These are phyloP conservation scores for Tulasnella sp. DNA, from an alignment of 768 basidiomycete genomes.

Conservation along the genomic window DNA sequence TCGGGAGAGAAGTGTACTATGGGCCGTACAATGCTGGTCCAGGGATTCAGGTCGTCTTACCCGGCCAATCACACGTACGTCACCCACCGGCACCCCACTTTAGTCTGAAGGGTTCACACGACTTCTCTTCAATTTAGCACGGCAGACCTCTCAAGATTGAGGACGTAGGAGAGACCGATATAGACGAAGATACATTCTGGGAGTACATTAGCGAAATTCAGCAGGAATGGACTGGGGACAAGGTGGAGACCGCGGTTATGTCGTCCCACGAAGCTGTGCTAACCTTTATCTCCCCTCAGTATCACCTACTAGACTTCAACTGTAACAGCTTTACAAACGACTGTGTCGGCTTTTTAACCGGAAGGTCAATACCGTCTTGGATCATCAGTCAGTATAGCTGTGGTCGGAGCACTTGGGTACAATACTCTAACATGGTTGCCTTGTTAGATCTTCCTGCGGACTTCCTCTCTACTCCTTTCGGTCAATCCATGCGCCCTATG, in stretches of 20 bases:
- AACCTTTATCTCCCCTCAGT: constrained; percentile 50
- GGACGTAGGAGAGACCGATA: constrained; percentile 74
- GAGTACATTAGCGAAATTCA: constrained; percentile 80
- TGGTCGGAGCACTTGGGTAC: neutral
- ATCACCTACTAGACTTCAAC: constrained; percentile 90
- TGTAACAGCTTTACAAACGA: constrained; percentile 96
- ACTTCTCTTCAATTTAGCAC: too few relatives aligned
- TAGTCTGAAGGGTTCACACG: too few relatives aligned
- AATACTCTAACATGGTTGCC: neutral
- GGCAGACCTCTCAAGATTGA: constrained; percentile 71
- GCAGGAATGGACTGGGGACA: constrained; percentile 85
- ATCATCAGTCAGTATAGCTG: constrained; percentile 63
- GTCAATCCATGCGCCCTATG: constrained; percentile 80
- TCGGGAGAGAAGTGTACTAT: constrained; percentile 84
- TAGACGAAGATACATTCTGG: constrained; percentile 83
- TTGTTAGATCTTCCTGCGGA: constrained; percentile 71
- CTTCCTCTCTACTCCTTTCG: constrained; percentile 88
- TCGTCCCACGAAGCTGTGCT: constrained; percentile 13
- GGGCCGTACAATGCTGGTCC: constrained; percentile 53
- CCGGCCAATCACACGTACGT: constrained; percentile 83
- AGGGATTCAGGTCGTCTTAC: constrained; percentile 71
- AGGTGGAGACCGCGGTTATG: constrained; percentile 46
- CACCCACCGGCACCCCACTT: neutral
- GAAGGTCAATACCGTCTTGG: constrained; percentile 75
- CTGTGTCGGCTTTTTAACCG: constrained; percentile 83